Percentiles rank a stretch among this genome's conserved stretches.
Conservation (phyloP, 2,329 filamentous ascomycete genomes). For the Rachicladosporium sp. region DNA sequence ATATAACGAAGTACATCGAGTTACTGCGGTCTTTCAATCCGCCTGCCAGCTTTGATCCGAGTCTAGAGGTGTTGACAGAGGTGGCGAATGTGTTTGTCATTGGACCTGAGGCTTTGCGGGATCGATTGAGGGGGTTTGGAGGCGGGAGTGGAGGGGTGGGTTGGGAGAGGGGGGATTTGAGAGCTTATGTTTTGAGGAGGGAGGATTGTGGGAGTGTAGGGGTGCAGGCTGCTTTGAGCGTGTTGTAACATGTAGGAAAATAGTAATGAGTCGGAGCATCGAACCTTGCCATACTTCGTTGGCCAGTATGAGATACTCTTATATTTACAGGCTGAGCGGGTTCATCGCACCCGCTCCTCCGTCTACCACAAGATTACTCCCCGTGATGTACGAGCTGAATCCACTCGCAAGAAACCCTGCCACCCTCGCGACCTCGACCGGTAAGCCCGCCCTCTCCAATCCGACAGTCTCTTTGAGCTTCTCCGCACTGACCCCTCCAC, state of each 20-base stretch:
- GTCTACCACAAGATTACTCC: slow-evolving; percentile 50
- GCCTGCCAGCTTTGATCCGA: slow-evolving; percentile 42
- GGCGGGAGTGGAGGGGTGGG: slow-evolving; percentile 24
- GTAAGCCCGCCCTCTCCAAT: slow-evolving; percentile 44
- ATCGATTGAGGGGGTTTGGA: slow-evolving; percentile 35
- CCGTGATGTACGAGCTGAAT: slow-evolving; percentile 51
- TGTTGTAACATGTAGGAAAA: too few species aligned
- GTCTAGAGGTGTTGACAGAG: slow-evolving; percentile 77
- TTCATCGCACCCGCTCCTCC: slow-evolving; percentile 38
- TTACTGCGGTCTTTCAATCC: slow-evolving; percentile 69
- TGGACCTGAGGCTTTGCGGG: slow-evolving; percentile 45
- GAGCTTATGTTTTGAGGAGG: slow-evolving; percentile 70
- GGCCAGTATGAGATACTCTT: too few species aligned
- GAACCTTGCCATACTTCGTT: too few species aligned
- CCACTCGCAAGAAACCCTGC: slow-evolving; percentile 51
- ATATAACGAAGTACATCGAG: slow-evolving; percentile 85
- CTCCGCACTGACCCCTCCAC: slow-evolving; percentile 39
- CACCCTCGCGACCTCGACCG: slow-evolving; percentile 47
- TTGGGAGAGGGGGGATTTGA: slow-evolving; percentile 46
- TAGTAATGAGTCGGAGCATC: too few species aligned
- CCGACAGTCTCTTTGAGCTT: slow-evolving; percentile 43
- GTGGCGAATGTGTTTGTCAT: slow-evolving; percentile 95
- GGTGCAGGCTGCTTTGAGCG: slow-evolving; percentile 69
- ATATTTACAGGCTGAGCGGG: slow-evolving; percentile 13
- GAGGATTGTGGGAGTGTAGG: slow-evolving; percentile 73